Conservation (phyloP, 768 basidiomycete genomes). For the Ramaria sp. region DNA sequence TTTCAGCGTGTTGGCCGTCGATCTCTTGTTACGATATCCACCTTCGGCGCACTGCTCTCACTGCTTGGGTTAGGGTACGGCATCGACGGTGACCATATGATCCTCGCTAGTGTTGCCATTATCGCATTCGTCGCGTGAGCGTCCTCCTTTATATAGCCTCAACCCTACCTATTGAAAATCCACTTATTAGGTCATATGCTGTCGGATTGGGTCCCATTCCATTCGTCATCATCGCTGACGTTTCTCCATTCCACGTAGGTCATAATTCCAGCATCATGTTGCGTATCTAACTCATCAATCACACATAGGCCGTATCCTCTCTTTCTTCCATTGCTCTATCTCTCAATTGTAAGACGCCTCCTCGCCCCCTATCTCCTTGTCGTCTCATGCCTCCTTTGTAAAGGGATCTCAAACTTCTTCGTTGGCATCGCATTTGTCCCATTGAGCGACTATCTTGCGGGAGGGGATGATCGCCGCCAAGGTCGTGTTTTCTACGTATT, state of each 20-base stretch:
- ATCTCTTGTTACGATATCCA: conserved; percentile 55
- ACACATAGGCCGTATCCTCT: conserved; percentile 60
- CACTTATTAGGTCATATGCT: conserved; percentile 60
- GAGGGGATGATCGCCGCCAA: conserved; percentile 31
- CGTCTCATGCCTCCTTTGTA: conserved; percentile 4
- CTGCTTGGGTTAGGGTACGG: conserved; percentile 60
- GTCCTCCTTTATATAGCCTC: background rate
- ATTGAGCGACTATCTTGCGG: conserved; percentile 61
- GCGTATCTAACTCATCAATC: conserved; percentile 1
- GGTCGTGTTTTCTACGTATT: conserved; percentile 91
- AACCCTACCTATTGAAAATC: background rate
- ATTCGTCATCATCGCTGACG: conserved; percentile 85
- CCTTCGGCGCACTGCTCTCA: conserved; percentile 52
- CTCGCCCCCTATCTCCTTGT: conserved; percentile 9
- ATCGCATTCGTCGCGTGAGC: conserved; percentile 72
- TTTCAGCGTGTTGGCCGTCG: conserved; percentile 62
- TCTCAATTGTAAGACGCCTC: conserved; percentile 42
- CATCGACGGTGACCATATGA: conserved; percentile 46
- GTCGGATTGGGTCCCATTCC: conserved; percentile 87
- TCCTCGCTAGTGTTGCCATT: conserved; percentile 63
- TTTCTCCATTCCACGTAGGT: conserved; percentile 68
- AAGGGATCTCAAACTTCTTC: conserved; percentile 78
- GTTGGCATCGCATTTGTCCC: conserved; percentile 83
- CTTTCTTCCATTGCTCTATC: conserved; percentile 68
- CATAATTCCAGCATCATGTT: background rate